These are phyloP conservation scores for Colletotrichum kahawae DNA, from an alignment of 2,329 filamentous ascomycete species.

Conservation along the genomic window DNA sequence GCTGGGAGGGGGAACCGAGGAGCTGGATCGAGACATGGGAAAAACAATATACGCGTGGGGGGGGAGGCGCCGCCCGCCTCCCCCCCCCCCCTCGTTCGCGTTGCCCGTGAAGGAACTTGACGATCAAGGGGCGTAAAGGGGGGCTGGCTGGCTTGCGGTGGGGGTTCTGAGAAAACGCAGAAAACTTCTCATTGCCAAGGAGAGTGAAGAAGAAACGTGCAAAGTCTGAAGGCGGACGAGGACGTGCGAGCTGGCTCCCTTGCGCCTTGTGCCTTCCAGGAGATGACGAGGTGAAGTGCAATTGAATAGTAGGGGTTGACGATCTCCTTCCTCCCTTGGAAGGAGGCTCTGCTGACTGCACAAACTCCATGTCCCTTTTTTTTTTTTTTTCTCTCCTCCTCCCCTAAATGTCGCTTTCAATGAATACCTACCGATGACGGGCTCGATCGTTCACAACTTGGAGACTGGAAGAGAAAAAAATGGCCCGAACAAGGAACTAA, in stretches of 20 bases:
- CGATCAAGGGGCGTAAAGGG: neutral
- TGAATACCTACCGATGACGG: neutral
- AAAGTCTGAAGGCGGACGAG: neutral
- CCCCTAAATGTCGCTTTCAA: neutral
- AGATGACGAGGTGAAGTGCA: neutral
- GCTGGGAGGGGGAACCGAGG: neutral
- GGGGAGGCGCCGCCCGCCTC: neutral
- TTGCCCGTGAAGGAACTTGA: neutral
- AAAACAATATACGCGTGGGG: neutral
- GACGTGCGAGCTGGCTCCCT: neutral
- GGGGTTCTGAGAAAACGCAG: neutral
- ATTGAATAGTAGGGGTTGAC: neutral
- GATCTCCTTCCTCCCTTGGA: conserved; percentile 1
- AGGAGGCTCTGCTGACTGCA: neutral
- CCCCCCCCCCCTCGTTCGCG: neutral
- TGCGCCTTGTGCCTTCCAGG: neutral
- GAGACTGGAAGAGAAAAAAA: neutral
- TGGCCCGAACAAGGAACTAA: neutral
- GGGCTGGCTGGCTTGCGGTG: neutral
- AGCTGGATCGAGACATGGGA: conserved; percentile 10
- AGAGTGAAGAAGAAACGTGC: neutral
- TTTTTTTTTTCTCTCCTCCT: neutral
- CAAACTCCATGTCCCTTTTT: neutral
- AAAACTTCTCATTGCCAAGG: neutral
- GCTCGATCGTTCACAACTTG: neutral